Base-by-base conservation (phyloP, 768 basidiomycete species). In the Pleurotus ostreatus region DNA sequence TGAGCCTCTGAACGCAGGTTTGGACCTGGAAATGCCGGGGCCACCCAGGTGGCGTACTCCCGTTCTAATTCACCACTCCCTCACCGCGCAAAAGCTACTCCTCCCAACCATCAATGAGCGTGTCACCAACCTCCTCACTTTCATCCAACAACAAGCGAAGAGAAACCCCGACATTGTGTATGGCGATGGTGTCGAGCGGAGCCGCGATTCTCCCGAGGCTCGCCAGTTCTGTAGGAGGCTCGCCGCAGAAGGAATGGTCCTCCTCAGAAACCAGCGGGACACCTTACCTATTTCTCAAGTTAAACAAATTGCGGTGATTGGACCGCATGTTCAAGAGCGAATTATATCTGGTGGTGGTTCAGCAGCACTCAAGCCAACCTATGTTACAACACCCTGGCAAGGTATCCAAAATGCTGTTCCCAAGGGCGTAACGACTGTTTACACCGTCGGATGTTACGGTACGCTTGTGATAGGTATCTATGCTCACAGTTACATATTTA, bases 21-120 rank as follows among this genome's bases (percentile, higher is more conserved):
- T 91, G 23, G 86, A 90, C 64, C 78, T 92, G 30, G 87, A 89
- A 68, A 89, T 88, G 87, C 87, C 87, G 2, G 88, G 89, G 2
- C 78, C 79, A 16, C 81, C 84, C 57, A 82, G 86, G 43, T 89
- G 86, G 88, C 78, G 89, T 52, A 82, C 76, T 0, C 71, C 65
- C 13, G 55, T 65, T 3, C 71, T 78, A 30, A 68, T 76, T 15
- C 62, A 72, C 38, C 73, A 74, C 44, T 70, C 65, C 12, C 54
- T 55, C n/a, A 30, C 54, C n/a, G 54, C 54, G 3, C 54, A 55
- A 39, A 55, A 55, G 34, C 43, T 55, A 2, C 25, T 25, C 6
- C 22, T 55, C 2, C 20, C 39, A n/a, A 55, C 54, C 41, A 55
- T 55, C 6, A 38, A 55, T 22, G 54, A 45, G 30, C 54, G 54